Evolutionary conservation across 2,329 filamentous ascomycete species (phyloP).

Genomic region (Colletotrichum destructivum): DNA sequence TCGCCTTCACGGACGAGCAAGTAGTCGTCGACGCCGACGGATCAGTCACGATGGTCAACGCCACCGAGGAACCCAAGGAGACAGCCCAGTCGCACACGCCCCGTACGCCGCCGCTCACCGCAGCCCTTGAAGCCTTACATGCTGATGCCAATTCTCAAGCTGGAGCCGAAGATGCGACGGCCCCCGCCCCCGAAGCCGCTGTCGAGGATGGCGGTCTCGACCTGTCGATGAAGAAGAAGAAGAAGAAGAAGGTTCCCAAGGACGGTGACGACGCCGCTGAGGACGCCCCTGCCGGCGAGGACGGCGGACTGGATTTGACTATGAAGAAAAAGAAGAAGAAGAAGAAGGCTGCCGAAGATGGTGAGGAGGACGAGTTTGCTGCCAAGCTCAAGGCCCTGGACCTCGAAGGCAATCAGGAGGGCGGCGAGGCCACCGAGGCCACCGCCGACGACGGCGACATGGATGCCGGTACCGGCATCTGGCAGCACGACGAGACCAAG

Average conservation of each 20-base stretch:
- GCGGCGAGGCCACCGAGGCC: slow-evolving; percentile 68
- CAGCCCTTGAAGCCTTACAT: slow-evolving; percentile 67
- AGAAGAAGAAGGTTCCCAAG: slow-evolving; percentile 78
- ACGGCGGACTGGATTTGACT: slow-evolving; percentile 70
- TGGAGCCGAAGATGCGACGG: slow-evolving; percentile 57
- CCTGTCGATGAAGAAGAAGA: slow-evolving; percentile 78
- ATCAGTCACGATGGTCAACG: slow-evolving; percentile 82
- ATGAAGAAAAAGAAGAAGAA: slow-evolving; percentile 92
- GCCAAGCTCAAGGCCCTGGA: slow-evolving; percentile 75
- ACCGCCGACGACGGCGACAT: slow-evolving; percentile 80
- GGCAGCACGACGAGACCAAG: slow-evolving; percentile 84
- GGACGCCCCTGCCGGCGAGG: slow-evolving; percentile 58
- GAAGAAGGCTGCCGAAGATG: slow-evolving; percentile 69
- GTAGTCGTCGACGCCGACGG: slow-evolving; percentile 93
- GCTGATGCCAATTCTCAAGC: slow-evolving; percentile 63
- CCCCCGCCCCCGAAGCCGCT: slow-evolving; percentile 61
- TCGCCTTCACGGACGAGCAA: slow-evolving; percentile 91
- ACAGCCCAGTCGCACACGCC: slow-evolving; percentile 85
- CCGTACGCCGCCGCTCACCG: slow-evolving; percentile 74
- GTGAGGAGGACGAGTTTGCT: slow-evolving; percentile 75
- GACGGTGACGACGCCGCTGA: slow-evolving; percentile 70
- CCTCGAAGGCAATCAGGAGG: slow-evolving; percentile 76
- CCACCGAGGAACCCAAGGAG: slow-evolving; percentile 81
- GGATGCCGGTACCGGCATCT: slow-evolving; percentile 90
- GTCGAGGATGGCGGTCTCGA: slow-evolving; percentile 71